Evolutionary conservation across 257 asterid species (phyloP), one percentile per base, ranked within the genome.

Genomic region (Perilla frutescens): DNA sequence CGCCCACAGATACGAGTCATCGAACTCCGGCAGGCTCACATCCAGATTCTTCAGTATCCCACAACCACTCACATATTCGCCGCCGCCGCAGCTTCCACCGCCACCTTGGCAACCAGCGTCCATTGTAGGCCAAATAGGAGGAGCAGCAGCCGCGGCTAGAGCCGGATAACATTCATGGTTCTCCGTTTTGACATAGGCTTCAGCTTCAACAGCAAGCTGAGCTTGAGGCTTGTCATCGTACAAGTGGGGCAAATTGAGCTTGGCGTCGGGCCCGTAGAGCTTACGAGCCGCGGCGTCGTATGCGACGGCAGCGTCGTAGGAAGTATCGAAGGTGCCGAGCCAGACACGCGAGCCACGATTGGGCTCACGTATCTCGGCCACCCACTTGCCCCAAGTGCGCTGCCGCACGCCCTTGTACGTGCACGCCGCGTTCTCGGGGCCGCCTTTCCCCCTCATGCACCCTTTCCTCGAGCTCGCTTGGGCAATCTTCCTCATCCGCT

Each of bases 341-440:
- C 98, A 93, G 10, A 86, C 80, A 1, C 97, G 90, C 2, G 87
- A 74, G 26, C 98, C 97, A 4, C 88, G 88, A 20, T 89, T 85
- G 13, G 98, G 97, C 40, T 93, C 96, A 11, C 98, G 95, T 2
- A 93, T 93, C 76, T 91, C 97, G 2, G 96, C 89, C 0, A 93
- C 98, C 98, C 98, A 90, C 68, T 93, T 93, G 0, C 97, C 98
- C 98, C 98, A 91, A 0, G 96, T 89, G 5, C 97, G 84, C 76
- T 93, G 98, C 0, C 96, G 76, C 0, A 93, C 98, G 1, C 98
- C 98, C 68, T 91, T 93, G 76, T 81, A 91, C 0, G 84, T 79
- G 80, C 98, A 93, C 0, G 86, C 20, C 4, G 93, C 89, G 45
- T 93, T 93, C 68, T 91, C 92, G 0, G 97, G 98, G 1, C 98